Conservation (phyloP, 805 yeast species). For the Torulaspora franciscae region DNA sequence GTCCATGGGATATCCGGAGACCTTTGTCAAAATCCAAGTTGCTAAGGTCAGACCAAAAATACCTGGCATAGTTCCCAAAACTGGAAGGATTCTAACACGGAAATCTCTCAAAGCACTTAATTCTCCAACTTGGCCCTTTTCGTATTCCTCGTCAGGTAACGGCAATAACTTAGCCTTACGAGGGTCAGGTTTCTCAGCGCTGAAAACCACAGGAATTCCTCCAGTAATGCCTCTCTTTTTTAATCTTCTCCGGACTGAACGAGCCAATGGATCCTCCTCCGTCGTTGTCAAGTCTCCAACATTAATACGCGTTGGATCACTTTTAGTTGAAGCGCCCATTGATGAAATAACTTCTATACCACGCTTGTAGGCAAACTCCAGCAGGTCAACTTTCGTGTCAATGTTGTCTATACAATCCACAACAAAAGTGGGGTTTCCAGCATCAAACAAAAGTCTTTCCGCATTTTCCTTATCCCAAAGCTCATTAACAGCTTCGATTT, state of each 20-base stretch:
- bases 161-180: slow-evolving; percentile 86
- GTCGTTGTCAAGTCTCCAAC: slow-evolving; percentile 85
- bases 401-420: slow-evolving; percentile 96
- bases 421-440: slow-evolving; percentile 61
- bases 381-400: slow-evolving; percentile 90
- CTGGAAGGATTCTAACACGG: slow-evolving; percentile 92
- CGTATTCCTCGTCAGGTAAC: slow-evolving; percentile 72
- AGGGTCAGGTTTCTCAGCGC: slow-evolving; percentile 96
- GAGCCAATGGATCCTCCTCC: slow-evolving; percentile 89
- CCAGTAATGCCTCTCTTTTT: slow-evolving; percentile 69
- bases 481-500: slow-evolving; percentile 70
- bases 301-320: slow-evolving; percentile 89
- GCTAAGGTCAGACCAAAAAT: slow-evolving; percentile 90
- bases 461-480: slow-evolving; percentile 70
- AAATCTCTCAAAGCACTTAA: slow-evolving; percentile 82
- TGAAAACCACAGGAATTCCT: slow-evolving; percentile 82
- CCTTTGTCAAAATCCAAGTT: slow-evolving; percentile 69
- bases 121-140: slow-evolving; percentile 60
- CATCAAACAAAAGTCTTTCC: slow-evolving; percentile 48
- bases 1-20: slow-evolving; percentile 86
- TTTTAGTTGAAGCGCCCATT: slow-evolving; percentile 96
- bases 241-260: slow-evolving; percentile 78
- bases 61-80: slow-evolving; percentile 94
- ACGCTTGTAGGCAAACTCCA: slow-evolving; percentile 62
- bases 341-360: slow-evolving; percentile 73